These are phyloP conservation scores for Bocquillonia castaneifolia DNA, from an alignment of 441 rosid genomes.

Conservation along the genomic window DNA sequence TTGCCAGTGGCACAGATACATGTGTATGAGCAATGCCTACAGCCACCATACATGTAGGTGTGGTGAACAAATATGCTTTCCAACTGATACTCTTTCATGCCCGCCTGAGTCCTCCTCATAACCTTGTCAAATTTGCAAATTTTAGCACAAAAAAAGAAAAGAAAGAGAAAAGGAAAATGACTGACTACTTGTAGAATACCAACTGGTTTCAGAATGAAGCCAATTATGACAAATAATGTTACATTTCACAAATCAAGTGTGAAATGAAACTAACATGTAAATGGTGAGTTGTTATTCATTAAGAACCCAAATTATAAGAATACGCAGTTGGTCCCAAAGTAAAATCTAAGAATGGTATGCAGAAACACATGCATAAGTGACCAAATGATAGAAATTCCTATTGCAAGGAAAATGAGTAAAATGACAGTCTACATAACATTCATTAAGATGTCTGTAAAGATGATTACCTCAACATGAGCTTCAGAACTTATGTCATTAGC, in stretches of 20 bases:
- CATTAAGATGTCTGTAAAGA: slow-evolving; percentile 3
- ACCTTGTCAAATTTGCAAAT: slow-evolving; percentile 40
- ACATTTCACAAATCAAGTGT: neutral
- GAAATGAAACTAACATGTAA: neutral
- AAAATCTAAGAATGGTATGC: neutral
- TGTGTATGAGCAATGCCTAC: slow-evolving; percentile 94
- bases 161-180: neutral
- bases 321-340: neutral
- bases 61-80: slow-evolving; percentile 96
- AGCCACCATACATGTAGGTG: slow-evolving; percentile 89
- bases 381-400: neutral
- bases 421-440: slow-evolving; percentile 1
- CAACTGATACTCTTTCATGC: slow-evolving; percentile 89
- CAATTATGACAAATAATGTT: neutral
- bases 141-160: neutral
- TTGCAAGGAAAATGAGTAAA: neutral
- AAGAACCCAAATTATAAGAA: slow-evolving; percentile 4
- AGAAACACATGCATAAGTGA: slow-evolving; percentile 1
- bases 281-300: neutral
- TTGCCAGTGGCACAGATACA: slow-evolving; percentile 96
- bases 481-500: slow-evolving; percentile 95
- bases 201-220: neutral
- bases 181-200: neutral
- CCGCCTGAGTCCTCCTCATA: slow-evolving; percentile 58
- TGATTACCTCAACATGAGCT: slow-evolving; percentile 79